A percentile compares a stretch with the other conserved stretches of the same genome.
These are phyloP conservation scores for Petunia axillaris DNA, from an alignment of 257 asterid genomes.

Conservation along the genomic window DNA sequence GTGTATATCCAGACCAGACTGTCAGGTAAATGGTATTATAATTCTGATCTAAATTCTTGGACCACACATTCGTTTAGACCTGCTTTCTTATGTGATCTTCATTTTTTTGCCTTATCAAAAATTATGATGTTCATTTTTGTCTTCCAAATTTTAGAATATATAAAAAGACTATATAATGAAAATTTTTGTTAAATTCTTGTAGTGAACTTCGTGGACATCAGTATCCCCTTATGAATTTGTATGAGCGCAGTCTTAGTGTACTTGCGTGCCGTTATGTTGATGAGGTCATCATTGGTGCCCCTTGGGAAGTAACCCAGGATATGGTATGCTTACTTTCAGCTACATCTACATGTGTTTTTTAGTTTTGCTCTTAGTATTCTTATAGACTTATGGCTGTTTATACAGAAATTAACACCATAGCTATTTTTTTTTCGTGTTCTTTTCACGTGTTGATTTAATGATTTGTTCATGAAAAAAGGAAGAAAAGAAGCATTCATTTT, in stretches of 20 bases:
- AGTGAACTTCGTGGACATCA: conserved; percentile 78
- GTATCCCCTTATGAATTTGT: conserved; percentile 87
- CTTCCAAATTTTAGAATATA: neutral
- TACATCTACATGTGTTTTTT: conserved; percentile 10
- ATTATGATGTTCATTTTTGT: neutral
- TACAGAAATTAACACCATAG: neutral
- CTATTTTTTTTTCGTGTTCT: neutral
- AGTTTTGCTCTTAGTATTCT: conserved; percentile 7
- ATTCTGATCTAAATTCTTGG: conserved; percentile 7
- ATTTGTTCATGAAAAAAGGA: neutral
- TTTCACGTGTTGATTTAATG: neutral
- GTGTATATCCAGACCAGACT: conserved; percentile 74
- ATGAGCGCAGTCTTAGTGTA: conserved; percentile 92
- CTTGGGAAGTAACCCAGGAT: conserved; percentile 83
- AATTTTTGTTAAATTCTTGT: conserved; percentile 31
- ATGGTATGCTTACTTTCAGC: conserved; percentile 54
- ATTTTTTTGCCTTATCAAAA: neutral
- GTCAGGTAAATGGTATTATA: conserved; percentile 57
- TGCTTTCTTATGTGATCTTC: neutral
- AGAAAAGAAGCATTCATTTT: neutral
- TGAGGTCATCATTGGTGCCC: conserved; percentile 95
- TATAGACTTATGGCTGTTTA: neutral
- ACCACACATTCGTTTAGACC: neutral
- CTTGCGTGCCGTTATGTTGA: conserved; percentile 93
- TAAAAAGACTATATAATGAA: neutral